Base-by-base conservation (phyloP, 805 yeast species). In the Metschnikowia proteae region DNA sequence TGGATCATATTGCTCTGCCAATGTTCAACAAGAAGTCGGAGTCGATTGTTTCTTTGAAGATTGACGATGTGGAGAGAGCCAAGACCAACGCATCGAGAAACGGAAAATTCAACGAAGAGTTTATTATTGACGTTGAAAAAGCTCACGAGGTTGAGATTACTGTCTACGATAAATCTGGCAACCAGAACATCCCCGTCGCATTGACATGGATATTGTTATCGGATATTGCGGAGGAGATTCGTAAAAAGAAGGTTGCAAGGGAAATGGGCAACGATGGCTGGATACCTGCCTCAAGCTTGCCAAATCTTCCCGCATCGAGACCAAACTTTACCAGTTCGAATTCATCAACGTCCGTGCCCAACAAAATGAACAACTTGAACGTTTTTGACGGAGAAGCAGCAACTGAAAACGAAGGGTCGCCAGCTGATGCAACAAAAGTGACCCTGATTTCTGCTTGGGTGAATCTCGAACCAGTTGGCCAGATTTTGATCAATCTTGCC, bases 391-490 rank as follows among this genome's bases (percentile, higher is more conserved):
- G 10, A 10, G 46, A 41, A 3, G n/a, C 42, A 1, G 29, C 23
- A 13, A 17, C 22, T 11, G 43, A 38, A 2, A 33, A 11, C 11
- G 45, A 44, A 9, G 22, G 35, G 11, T n/a, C 39, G 2, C 38
- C 49, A 7, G 36, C 43, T 3, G 55, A 51, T 13, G 10, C 47
- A 9, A 7, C 52, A 17, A 52, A 58, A 30, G 58, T 66, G 44
- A 53, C 82, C 26, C 76, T 75, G 40, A 76, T 88, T 10, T 86
- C 83, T 46, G 78, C 88, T 5, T 94, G 98, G 98, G 86, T 88
- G 61, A 83, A 86, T 48, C 73, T 94, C 52, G 99, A 92, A 66
- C 98, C 99, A 7, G 82, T 91, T 2, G 99, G 99, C 23, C 96
- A 90, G 66, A 82, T 94, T 32, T 73, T 87, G 48, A 65, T 94